Percentiles rank a stretch among this genome's conserved stretches.
These are phyloP conservation scores for Imleria badia DNA, from an alignment of 768 basidiomycete species.

Conservation along the genomic window DNA sequence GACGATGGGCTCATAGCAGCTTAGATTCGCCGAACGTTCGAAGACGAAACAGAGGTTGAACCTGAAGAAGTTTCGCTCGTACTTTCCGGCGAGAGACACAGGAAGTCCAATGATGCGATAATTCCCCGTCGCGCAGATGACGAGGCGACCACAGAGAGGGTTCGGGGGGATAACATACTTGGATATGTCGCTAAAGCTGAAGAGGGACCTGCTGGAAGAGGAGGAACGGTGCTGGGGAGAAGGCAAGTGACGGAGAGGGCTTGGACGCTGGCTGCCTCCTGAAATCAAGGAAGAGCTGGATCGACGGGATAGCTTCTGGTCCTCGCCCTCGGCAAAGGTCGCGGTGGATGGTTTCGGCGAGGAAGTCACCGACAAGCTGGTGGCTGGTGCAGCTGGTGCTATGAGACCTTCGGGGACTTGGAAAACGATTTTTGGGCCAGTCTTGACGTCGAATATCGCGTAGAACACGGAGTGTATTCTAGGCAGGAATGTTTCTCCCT, in stretches of 20 bases:
- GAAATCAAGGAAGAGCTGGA: conserved; percentile 55
- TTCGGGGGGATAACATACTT: conserved; percentile 92
- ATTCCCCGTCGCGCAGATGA: conserved; percentile 77
- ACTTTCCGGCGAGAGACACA: conserved; percentile 70
- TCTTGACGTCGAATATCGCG: conserved; percentile 81
- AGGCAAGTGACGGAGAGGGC: conserved; percentile 42
- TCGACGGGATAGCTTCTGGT: conserved; percentile 43
- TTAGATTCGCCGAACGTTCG: conserved; percentile 84
- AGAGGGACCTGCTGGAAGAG: conserved; percentile 58
- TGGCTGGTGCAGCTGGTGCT: conserved; percentile 38
- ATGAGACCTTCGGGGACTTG: conserved; percentile 95
- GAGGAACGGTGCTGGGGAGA: conserved; percentile 46
- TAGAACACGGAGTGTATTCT: conserved; percentile 89
- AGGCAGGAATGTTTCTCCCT: conserved; percentile 72
- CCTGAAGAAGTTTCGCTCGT: conserved; percentile 84
- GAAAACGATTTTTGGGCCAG: conserved; percentile 87
- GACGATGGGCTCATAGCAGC: conserved; percentile 94
- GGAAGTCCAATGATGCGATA: conserved; percentile 94
- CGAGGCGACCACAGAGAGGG: conserved; percentile 82
- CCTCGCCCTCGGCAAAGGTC: conserved; percentile 33
- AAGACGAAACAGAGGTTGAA: conserved; percentile 98
- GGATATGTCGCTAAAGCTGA: conserved; percentile 89
- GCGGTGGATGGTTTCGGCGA: conserved; percentile 37
- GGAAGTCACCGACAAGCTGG: conserved; percentile 30
- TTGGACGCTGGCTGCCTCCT: conserved; percentile 43